Percentiles rank a stretch among this genome's conserved stretches.
phyloP scores from a whole-genome alignment of 1,284 basidiomycete species.

The Sporisorium exsertum region DNA sequence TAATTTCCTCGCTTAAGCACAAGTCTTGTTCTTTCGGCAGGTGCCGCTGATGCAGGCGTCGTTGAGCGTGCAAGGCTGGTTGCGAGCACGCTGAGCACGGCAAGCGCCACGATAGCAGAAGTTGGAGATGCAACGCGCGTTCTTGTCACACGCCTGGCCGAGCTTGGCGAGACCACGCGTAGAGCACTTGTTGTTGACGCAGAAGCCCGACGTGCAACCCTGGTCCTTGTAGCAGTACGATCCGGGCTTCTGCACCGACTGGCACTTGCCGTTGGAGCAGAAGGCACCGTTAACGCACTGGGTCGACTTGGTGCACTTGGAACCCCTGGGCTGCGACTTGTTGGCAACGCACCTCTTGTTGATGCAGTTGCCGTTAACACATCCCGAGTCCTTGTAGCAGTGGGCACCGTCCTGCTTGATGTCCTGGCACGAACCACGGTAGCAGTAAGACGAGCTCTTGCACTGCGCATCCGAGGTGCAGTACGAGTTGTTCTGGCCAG shows the following conservation, averaged over 20 bases:
- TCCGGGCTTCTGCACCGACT: conserved; percentile 8
- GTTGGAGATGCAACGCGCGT: conserved; percentile 24
- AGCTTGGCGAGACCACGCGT: conserved; percentile 13
- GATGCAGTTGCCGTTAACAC: conserved; percentile 26
- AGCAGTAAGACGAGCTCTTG: conserved; percentile 28
- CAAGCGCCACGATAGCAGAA: conserved; percentile 35
- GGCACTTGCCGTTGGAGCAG: conserved; percentile 37
- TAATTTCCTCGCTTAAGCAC: conserved; percentile 14
- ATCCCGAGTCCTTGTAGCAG: conserved; percentile 46
- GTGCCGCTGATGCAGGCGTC: conserved; percentile 21
- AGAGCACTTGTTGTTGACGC: conserved; percentile 37
- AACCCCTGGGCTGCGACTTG: conserved; percentile 9
- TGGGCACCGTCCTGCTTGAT: conserved; percentile 24
- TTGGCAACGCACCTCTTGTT: conserved; percentile 34
- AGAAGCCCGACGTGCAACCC: conserved; percentile 34
- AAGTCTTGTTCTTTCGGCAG: conserved; percentile 27
- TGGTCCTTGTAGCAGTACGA: conserved; percentile 46
- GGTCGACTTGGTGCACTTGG: conserved; percentile 25
- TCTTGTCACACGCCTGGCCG: conserved; percentile 11
- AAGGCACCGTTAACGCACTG: conserved; percentile 28
- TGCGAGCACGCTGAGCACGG: conserved; percentile 29
- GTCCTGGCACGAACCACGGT: conserved; percentile 37
- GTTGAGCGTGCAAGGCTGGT: conserved; percentile 29
- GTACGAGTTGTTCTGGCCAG: conserved; percentile 27
- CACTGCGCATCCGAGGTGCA: conserved; percentile 39